These are phyloP conservation scores for Nephelium lappaceum DNA, from an alignment of 345 rosid species.

Conservation along the genomic window DNA sequence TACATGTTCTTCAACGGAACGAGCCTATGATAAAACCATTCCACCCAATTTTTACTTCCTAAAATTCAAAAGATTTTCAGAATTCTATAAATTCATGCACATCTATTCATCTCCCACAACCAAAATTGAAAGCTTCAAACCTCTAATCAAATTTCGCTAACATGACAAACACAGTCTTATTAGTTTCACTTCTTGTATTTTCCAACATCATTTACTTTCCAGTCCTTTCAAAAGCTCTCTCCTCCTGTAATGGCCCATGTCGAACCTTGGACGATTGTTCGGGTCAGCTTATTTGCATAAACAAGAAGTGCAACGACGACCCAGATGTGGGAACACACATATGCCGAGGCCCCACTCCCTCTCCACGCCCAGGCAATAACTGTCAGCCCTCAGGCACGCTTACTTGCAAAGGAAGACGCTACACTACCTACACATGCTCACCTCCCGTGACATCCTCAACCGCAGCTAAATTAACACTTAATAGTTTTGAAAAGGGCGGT, in stretches of 20 bases:
- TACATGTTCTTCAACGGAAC: too few species aligned
- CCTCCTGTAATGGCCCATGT: conserved; percentile 43
- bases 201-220: conserved; percentile 5
- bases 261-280: conserved; percentile 30
- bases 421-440: conserved; percentile 29
- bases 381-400: conserved; percentile 32
- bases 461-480: conserved; percentile 26
- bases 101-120: too few species aligned
- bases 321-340: conserved; percentile 33
- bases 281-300: conserved; percentile 42
- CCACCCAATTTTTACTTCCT: too few species aligned
- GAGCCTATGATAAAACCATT: too few species aligned
- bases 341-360: conserved; percentile 17
- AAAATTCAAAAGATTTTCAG: too few species aligned
- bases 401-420: neutral
- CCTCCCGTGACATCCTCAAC: conserved; percentile 34
- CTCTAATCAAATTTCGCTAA: neutral
- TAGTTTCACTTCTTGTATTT: neutral
- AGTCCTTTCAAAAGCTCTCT: conserved; percentile 27
- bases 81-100: neutral
- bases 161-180: neutral
- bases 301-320: conserved; percentile 39
- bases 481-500: conserved; percentile 44
- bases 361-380: neutral
- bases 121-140: neutral